Evolutionary conservation across 352 stramenopile species (phyloP).

Genomic region (Phytophthora idaei): DNA sequence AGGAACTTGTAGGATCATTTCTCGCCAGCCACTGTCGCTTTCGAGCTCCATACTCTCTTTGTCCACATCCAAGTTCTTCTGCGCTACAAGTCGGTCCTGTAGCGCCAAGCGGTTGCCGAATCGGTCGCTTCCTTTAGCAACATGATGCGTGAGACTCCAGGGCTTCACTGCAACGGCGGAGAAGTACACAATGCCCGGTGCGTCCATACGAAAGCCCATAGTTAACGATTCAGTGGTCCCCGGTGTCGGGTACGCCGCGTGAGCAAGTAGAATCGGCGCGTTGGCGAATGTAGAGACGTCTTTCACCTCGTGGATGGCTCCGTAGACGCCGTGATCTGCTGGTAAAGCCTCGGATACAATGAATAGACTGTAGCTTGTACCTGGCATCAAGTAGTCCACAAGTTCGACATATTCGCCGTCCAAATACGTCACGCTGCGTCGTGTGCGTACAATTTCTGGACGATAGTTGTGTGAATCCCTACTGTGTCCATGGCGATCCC

Average conservation of each 20-base stretch:
- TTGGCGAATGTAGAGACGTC: constrained; percentile 66
- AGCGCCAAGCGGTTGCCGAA: constrained; percentile 76
- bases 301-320: constrained; percentile 45
- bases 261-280: constrained; percentile 66
- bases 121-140: constrained; percentile 48
- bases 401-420: constrained; percentile 51
- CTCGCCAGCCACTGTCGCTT: constrained; percentile 52
- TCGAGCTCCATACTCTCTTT: constrained; percentile 27
- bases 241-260: constrained; percentile 67
- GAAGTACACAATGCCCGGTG: constrained; percentile 61
- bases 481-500: constrained; percentile 18
- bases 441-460: constrained; percentile 59
- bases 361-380: constrained; percentile 68
- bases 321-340: constrained; percentile 68
- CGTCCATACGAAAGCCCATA: constrained; percentile 69
- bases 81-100: constrained; percentile 54
- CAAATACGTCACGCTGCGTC: constrained; percentile 43
- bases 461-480: constrained; percentile 64
- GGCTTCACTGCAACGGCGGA: constrained; percentile 50
- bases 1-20: constrained; percentile 65
- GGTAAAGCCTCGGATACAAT: constrained; percentile 56
- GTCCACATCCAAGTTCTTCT: constrained; percentile 45
- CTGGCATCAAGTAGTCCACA: constrained; percentile 63
- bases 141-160: constrained; percentile 42
- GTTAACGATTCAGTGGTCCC: constrained; percentile 52